Conservation (phyloP, 2,329 filamentous ascomycete species). For the Botrytis galanthina region DNA sequence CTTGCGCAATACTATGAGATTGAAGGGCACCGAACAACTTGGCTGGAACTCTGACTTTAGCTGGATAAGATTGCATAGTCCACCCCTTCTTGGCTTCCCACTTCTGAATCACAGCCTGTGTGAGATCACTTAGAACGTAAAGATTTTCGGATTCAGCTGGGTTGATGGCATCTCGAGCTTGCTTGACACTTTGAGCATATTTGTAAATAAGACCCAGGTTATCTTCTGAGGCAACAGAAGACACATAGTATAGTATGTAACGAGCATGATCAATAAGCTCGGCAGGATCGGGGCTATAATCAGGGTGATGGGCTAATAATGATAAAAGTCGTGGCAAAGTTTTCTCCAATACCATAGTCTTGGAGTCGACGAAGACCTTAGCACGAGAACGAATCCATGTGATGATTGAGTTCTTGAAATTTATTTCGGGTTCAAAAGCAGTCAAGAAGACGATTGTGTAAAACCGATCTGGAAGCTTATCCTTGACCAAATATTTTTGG, state of each 20-base stretch:
- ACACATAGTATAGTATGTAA: conserved; percentile 89
- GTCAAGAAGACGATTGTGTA: conserved; percentile 87
- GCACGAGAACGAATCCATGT: conserved; percentile 88
- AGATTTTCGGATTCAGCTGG: conserved; percentile 68
- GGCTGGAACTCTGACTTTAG: conserved; percentile 75
- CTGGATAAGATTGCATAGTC: conserved; percentile 79
- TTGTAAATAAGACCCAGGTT: conserved; percentile 89
- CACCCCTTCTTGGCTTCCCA: conserved; percentile 86
- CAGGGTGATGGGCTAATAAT: conserved; percentile 88
- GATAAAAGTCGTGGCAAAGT: conserved; percentile 81
- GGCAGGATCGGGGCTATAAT: conserved; percentile 66
- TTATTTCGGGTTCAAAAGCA: conserved; percentile 80
- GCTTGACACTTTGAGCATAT: conserved; percentile 89
- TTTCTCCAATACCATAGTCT: conserved; percentile 70
- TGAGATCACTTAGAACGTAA: conserved; percentile 84
- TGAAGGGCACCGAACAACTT: conserved; percentile 74
- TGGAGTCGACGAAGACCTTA: conserved; percentile 58
- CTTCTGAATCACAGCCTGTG: conserved; percentile 75
- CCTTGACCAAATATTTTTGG: conserved; percentile 83
- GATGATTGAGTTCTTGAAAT: conserved; percentile 70
- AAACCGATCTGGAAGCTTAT: conserved; percentile 70
- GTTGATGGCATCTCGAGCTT: conserved; percentile 76
- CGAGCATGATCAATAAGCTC: conserved; percentile 78
- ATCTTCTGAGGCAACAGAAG: conserved; percentile 75
- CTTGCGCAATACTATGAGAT: conserved; percentile 74